phyloP scores from a whole-genome alignment of 805 yeast genomes.

The Sugiyamaella qingdaonensis region DNA sequence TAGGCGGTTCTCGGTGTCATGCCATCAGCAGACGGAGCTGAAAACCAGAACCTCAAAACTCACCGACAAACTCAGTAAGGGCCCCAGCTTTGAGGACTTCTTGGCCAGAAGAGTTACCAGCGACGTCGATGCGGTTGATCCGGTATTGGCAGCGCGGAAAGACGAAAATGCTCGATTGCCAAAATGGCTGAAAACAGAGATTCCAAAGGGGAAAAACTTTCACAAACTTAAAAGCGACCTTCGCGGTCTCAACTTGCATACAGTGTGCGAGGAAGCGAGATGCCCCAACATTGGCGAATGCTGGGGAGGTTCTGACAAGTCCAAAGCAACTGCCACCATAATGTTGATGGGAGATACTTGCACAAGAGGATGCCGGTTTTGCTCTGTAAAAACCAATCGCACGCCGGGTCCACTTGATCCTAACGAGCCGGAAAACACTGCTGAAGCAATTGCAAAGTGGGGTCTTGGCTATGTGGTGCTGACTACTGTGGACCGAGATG shows the following conservation, averaged over 20 bases:
- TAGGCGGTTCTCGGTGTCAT: too few species aligned
- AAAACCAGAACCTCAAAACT: slow-evolving; percentile 44
- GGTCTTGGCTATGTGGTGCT: slow-evolving; percentile 96
- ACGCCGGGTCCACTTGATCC: slow-evolving; percentile 88
- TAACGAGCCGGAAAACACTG: slow-evolving; percentile 95
- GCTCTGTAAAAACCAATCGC: slow-evolving; percentile 92
- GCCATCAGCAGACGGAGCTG: neutral
- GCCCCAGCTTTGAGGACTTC: slow-evolving; percentile 94
- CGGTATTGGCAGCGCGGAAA: slow-evolving; percentile 44
- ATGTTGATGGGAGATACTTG: slow-evolving; percentile 99
- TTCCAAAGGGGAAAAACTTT: slow-evolving; percentile 90
- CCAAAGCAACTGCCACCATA: slow-evolving; percentile 94
- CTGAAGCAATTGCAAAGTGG: slow-evolving; percentile 96
- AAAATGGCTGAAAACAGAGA: slow-evolving; percentile 89
- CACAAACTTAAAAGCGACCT: slow-evolving; percentile 80
- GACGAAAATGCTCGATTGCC: slow-evolving; percentile 61
- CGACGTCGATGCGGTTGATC: slow-evolving; percentile 50
- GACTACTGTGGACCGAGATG: slow-evolving; percentile 97
- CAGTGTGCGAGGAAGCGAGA: slow-evolving; percentile 98
- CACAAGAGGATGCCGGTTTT: slow-evolving; percentile 98
- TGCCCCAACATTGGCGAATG: slow-evolving; percentile 99
- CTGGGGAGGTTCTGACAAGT: slow-evolving; percentile 92
- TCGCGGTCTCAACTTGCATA: slow-evolving; percentile 80
- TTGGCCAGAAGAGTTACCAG: slow-evolving; percentile 74
- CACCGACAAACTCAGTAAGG: slow-evolving; percentile 66